These are phyloP conservation scores for Oryza nivara DNA, from an alignment of 176 grass and related monocot genomes.

Conservation along the genomic window DNA sequence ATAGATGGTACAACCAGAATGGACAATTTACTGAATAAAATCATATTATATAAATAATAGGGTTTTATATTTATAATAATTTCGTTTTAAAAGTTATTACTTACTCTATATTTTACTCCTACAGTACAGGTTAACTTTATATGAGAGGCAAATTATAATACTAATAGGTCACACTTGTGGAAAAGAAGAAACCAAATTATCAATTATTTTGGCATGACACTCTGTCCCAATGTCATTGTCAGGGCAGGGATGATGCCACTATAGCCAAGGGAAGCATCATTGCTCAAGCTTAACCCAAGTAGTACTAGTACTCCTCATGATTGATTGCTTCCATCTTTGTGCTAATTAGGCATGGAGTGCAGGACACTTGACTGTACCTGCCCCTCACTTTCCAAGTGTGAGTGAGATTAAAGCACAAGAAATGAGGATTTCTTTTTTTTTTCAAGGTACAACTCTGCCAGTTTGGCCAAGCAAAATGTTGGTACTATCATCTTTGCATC, in stretches of 20 bases:
- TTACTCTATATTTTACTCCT: too few relatives aligned
- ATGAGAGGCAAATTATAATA: background rate
- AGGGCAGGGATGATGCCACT: background rate
- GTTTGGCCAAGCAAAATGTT: background rate
- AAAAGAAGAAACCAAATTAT: background rate
- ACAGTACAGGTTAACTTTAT: background rate
- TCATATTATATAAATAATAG: too few relatives aligned
- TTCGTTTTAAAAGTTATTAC: too few relatives aligned
- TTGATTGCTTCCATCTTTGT: background rate
- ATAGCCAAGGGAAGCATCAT: background rate
- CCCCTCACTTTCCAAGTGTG: background rate
- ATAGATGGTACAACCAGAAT: too few relatives aligned
- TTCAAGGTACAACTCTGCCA: background rate
- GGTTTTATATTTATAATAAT: too few relatives aligned
- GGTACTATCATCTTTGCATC: slow-evolving; percentile 17
- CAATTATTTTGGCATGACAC: slow-evolving; percentile 7
- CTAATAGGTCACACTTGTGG: background rate
- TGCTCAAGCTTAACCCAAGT: background rate
- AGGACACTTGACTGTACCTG: slow-evolving; percentile 4
- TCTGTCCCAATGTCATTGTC: slow-evolving; percentile 21
- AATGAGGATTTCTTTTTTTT: background rate
- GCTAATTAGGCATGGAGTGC: background rate
- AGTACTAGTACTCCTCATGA: background rate
- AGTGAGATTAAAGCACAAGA: slow-evolving; percentile 29
- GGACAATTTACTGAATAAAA: too few relatives aligned